Evolutionary conservation across 139 green algal genomes (phyloP).

Genomic region (Pedinophyceae sp.): DNA sequence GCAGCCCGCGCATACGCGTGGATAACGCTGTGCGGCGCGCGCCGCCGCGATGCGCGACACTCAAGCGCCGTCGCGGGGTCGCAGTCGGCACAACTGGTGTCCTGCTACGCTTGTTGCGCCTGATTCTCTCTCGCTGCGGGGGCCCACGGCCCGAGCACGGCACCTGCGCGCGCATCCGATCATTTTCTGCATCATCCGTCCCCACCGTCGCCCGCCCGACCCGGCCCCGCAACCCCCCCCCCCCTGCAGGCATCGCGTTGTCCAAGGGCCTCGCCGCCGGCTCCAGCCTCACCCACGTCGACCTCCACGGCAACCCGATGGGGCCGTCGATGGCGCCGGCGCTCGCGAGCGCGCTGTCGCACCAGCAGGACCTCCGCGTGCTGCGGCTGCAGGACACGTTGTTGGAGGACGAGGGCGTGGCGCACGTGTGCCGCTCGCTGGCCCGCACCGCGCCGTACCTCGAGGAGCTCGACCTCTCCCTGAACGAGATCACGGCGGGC

Average conservation of each 20-base stretch:
- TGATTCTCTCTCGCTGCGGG: neutral
- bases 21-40: neutral
- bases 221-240: neutral
- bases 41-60: neutral
- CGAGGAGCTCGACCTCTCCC: constrained; percentile 56
- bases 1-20: neutral
- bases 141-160: neutral
- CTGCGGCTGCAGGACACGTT: constrained; percentile 69
- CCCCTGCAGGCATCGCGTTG: constrained; percentile 26
- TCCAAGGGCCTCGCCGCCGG: constrained; percentile 30
- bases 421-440: constrained; percentile 30
- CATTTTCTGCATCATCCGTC: neutral
- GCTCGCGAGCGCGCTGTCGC: constrained; percentile 16
- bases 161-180: too few species aligned
- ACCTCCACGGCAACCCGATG: constrained; percentile 80
- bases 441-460: constrained; percentile 8
- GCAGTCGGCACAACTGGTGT: neutral
- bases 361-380: constrained; percentile 24
- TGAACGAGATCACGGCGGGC: constrained; percentile 59
- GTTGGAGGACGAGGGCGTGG: constrained; percentile 49
- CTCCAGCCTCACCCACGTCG: constrained; percentile 32
- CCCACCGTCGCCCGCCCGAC: neutral
- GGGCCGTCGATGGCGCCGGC: constrained; percentile 30
- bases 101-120: neutral
- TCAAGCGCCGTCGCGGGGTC: neutral